Base-by-base conservation (phyloP, 2,329 filamentous ascomycete genomes). In the Tricladium varicosporioides region DNA sequence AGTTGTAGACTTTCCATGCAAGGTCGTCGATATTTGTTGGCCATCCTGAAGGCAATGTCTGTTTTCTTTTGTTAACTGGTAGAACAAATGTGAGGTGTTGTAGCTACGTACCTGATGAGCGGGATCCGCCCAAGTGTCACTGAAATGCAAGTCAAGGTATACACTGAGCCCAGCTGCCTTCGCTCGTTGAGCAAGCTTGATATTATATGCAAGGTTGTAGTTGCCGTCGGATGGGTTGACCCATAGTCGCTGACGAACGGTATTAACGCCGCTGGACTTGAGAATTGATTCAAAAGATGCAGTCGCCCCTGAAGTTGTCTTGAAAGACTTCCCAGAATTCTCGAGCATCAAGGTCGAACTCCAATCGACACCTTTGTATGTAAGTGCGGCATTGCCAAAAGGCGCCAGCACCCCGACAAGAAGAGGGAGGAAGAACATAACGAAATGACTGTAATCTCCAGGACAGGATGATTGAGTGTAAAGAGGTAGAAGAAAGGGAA, bases 101-200 rank as follows among this genome's bases (percentile, higher is more conserved):
- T 13, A 46, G 31, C 19, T 7, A 56, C 66, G 22, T 65, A 75
- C 73, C 69, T 91, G 87, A 54, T 88, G 72, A 1, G 70, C 74
- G 0, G 87, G 86, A 63, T 89, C 87, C 0, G 87, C 87, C 87
- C 86, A 90, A 1, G 81, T 87, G 71, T 89, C 85, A 69, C 80
- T 84, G 64, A 83, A 83, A 70, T 89, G 85, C 59, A 90, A 73
- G 62, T 88, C 83, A 15, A 89, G 73, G 64, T 80, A 83, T 5
- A 73, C 67, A 22, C 75, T 76, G 53, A 91, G 69, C 0, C 86
- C 87, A 0, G 80, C 84, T 2, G 81, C 81, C 63, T 84, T 78
- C 2, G 86, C 85, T 51, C 87, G 78, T 68, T 80, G 80, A 2
- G 84, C 87, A n/a, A 91, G 77, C 54, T 80, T 73, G 60, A 91